Evolutionary conservation across 2,329 filamentous ascomycete genomes (phyloP), one percentile per base, ranked within the genome.

Genomic region (Trichoderma sp.): DNA sequence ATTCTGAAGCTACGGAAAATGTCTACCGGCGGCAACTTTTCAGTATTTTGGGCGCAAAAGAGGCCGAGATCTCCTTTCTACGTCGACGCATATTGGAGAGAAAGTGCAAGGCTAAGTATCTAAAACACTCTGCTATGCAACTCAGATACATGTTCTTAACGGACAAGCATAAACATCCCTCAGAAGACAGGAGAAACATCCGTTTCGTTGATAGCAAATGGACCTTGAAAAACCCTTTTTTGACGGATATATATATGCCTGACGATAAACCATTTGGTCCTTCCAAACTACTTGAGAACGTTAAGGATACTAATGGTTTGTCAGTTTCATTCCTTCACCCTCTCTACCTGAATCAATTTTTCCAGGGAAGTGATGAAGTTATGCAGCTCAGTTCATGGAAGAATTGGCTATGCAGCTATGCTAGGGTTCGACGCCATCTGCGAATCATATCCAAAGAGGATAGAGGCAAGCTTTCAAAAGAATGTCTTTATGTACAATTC

Each of bases 71-170:
- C 9, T 12, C 27, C 4, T 33, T 62, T 6, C 1, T 62, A 1
- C 59, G 59, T 29, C 16, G 2, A 7, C 6, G 6, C 4, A 62
- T 62, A 18, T n/a, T 62, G 9, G 1, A 9, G 1, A 50, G 45
- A 50, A 11, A 9, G 9, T n/a, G 9, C 4, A 11, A 1, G 1
- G 11, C 3, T 6, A 4, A 11, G 18, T 1, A 0, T 1, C 31
- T 31, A 4, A 11, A 0, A 9, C 11, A 29, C 8, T 18, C 4
- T 62, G 59, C 33, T 31, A 4, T 11, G 18, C 59, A 62, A 33
- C 29, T 62, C 21, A 29, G 3, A 33, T 62, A 18, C 29, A 11
- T 62, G 29, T 62, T 62, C 16, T 33, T 62, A 33, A 62, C 59
- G 6, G 59, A 62, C 18, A n/a, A 29, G 8, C 29, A 62, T n/a